These are phyloP conservation scores for Penicillium lividum DNA, from an alignment of 495 filamentous ascomycete genomes.

Conservation along the genomic window DNA sequence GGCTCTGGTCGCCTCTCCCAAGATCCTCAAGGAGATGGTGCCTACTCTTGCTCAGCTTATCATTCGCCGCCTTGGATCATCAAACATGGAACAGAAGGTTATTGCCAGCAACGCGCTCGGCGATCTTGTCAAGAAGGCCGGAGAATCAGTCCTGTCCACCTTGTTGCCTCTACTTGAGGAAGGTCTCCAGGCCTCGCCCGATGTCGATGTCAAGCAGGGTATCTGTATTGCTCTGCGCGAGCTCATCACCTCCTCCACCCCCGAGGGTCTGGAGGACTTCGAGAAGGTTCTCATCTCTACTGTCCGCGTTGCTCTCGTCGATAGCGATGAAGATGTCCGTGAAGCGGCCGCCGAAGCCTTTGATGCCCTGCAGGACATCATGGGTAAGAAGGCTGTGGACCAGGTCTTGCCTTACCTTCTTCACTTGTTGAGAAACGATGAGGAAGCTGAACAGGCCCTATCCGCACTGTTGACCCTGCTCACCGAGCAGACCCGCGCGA, in stretches of 20 bases:
- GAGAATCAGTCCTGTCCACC: conserved; percentile 85
- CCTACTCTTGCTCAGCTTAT: conserved; percentile 92
- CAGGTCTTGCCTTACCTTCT: conserved; percentile 93
- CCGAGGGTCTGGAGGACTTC: conserved; percentile 87
- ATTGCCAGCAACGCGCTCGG: conserved; percentile 97
- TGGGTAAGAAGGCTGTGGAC: conserved; percentile 91
- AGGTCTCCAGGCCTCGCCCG: conserved; percentile 81
- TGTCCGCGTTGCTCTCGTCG: conserved; percentile 89
- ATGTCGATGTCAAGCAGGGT: conserved; percentile 93
- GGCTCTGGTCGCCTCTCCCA: conserved; percentile 87
- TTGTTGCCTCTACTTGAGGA: conserved; percentile 91
- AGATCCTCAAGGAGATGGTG: conserved; percentile 90
- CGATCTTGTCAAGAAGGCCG: conserved; percentile 94
- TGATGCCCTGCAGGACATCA: conserved; percentile 85
- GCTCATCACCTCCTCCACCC: conserved; percentile 87
- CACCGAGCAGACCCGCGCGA: conserved; percentile 89
- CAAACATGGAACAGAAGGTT: conserved; percentile 97
- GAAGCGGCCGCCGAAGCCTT: conserved; percentile 97
- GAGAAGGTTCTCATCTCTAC: conserved; percentile 94
- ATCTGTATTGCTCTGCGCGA: conserved; percentile 96
- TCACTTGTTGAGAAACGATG: conserved; percentile 78
- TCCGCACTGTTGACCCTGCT: conserved; percentile 89
- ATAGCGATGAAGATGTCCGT: conserved; percentile 83
- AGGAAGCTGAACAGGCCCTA: conserved; percentile 87
- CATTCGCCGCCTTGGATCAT: conserved; percentile 89